Conservation (phyloP, 306 rosid genomes). For the cucumber (Cucumis sativus) region DNA sequence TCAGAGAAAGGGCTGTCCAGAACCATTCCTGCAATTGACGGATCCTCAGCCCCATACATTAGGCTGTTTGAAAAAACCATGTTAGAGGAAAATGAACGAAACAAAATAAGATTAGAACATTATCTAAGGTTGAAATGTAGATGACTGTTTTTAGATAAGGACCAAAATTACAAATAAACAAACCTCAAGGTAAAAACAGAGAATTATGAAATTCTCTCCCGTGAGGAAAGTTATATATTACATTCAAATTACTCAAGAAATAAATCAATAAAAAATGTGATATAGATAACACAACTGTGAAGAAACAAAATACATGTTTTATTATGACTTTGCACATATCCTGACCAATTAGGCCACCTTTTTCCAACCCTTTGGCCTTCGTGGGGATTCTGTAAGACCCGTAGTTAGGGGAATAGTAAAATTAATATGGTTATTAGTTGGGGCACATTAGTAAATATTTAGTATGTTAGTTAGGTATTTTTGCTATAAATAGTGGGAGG, state of each 20-base stretch:
- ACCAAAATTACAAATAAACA: not conserved
- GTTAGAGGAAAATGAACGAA: conserved; percentile 23
- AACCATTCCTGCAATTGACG: conserved; percentile 97
- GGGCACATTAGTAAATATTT: too few species aligned
- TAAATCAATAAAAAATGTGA: not conserved
- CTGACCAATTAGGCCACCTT: not conserved
- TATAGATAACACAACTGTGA: not conserved
- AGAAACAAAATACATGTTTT: not conserved
- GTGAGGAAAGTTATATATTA: not conserved
- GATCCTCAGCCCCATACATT: conserved; percentile 94
- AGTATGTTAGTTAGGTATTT: too few species aligned
- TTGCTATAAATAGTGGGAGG: too few species aligned
- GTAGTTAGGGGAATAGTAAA: too few species aligned
- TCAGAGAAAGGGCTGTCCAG: conserved; percentile 94
- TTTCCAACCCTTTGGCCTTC: not conserved
- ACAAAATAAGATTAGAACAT: not conserved
- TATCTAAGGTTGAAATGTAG: not conserved
- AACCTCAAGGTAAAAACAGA: not conserved
- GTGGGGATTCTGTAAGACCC: not conserved
- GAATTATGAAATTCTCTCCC: not conserved
- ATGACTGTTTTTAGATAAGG: not conserved
- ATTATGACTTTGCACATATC: not conserved
- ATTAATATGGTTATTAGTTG: too few species aligned
- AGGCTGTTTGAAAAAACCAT: conserved; percentile 49
- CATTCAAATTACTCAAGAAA: not conserved